Evolutionary conservation across 1,284 basidiomycete genomes (phyloP).

Genomic region (Thelephora terrestris): DNA sequence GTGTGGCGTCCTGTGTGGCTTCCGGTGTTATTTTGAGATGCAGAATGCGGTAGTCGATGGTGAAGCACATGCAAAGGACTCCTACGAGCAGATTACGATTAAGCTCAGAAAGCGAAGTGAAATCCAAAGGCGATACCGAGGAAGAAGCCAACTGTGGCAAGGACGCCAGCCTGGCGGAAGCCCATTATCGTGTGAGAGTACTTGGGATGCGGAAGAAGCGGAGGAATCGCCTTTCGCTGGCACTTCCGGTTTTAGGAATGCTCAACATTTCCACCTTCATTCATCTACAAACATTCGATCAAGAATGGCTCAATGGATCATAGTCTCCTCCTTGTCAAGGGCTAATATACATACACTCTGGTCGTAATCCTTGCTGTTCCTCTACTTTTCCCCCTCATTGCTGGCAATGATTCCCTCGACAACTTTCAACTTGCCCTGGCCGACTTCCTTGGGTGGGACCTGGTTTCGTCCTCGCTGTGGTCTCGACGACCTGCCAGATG

Average conservation of each 20-base stretch:
- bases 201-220: not conserved
- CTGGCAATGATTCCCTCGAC: not conserved
- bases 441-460: not conserved
- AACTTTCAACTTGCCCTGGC: not conserved
- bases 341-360: not conserved
- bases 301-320: not conserved
- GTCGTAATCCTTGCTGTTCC: not conserved
- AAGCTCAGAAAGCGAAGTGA: constrained; percentile 5
- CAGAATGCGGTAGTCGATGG: constrained; percentile 77
- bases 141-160: constrained; percentile 78
- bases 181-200: constrained; percentile 42
- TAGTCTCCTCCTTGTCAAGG: not conserved
- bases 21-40: constrained; percentile 56
- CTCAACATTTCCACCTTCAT: not conserved
- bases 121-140: constrained; percentile 28
- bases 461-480: not conserved
- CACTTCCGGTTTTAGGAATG: constrained; percentile 1
- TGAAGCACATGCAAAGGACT: constrained; percentile 81
- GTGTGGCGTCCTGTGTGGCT: constrained; percentile 63
- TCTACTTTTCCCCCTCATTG: not conserved
- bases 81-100: constrained; percentile 32
- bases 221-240: constrained; percentile 2
- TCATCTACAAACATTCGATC: not conserved
- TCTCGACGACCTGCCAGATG: constrained; percentile 15
- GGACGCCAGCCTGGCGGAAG: constrained; percentile 75